These are phyloP conservation scores for Tuber borchii DNA, from an alignment of 495 filamentous ascomycete species.

Conservation along the genomic window DNA sequence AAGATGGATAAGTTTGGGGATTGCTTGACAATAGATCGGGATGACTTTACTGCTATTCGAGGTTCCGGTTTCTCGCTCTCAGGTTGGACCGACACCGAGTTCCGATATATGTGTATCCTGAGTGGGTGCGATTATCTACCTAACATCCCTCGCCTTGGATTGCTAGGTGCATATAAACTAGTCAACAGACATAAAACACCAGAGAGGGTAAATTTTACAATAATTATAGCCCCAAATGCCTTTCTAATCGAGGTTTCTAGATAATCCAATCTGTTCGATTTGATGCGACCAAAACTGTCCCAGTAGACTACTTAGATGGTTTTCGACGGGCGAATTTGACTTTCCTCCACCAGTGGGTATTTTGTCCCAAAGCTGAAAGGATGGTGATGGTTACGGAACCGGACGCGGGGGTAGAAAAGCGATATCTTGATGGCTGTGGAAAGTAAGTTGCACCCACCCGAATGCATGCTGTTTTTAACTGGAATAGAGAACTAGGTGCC, in stretches of 20 bases:
- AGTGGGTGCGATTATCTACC: slow-evolving; percentile 96
- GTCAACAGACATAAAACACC: slow-evolving; percentile 82
- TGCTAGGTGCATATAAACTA: slow-evolving; percentile 88
- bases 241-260: slow-evolving; percentile 1
- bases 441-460: slow-evolving; percentile 47
- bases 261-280: slow-evolving; percentile 71
- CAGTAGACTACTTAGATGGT: slow-evolving; percentile 62
- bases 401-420: slow-evolving; percentile 53
- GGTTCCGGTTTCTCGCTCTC: slow-evolving; percentile 81
- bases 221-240: neutral
- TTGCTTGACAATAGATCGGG: slow-evolving; percentile 81
- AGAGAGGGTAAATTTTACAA: slow-evolving; percentile 54
- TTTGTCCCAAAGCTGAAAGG: slow-evolving; percentile 63
- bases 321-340: slow-evolving; percentile 85
- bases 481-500: slow-evolving; percentile 46
- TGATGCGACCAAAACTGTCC: slow-evolving; percentile 74
- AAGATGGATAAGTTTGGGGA: slow-evolving; percentile 93
- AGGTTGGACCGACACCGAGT: slow-evolving; percentile 86
- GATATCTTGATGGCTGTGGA: slow-evolving; percentile 73
- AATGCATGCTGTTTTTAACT: slow-evolving; percentile 6
- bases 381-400: slow-evolving; percentile 60
- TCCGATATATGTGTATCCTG: slow-evolving; percentile 90
- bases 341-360: slow-evolving; percentile 90
- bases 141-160: slow-evolving; percentile 72
- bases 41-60: slow-evolving; percentile 62